These are phyloP conservation scores for Themeda triandra DNA, from an alignment of 176 grass and related monocot genomes.

Conservation along the genomic window DNA sequence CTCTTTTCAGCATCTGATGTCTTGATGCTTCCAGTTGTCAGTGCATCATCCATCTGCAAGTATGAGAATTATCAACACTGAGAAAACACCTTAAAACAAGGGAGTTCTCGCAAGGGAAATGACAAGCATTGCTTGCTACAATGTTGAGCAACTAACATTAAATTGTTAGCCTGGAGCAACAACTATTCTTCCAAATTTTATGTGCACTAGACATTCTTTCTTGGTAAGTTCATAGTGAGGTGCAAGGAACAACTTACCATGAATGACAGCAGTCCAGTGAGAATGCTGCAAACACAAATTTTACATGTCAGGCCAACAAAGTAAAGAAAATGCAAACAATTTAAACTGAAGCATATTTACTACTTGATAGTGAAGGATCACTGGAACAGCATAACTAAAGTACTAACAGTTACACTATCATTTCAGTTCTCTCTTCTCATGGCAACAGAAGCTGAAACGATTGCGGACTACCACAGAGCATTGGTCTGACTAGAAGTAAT, in stretches of 20 bases:
- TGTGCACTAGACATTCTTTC: background rate
- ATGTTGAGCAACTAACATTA: background rate
- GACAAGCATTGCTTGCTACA: background rate
- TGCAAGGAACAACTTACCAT: constrained; percentile 67
- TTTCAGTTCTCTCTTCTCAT: background rate
- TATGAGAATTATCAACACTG: constrained; percentile 3
- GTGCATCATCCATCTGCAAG: constrained; percentile 89
- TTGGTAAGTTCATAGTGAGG: background rate
- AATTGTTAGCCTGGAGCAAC: background rate
- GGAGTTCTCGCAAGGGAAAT: background rate
- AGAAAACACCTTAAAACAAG: background rate
- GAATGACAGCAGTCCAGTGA: constrained; percentile 94
- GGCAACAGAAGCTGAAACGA: background rate
- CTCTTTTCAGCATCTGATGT: constrained; percentile 80
- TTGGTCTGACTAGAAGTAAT: background rate
- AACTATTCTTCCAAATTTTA: background rate
- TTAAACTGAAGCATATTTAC: background rate
- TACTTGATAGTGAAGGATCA: background rate
- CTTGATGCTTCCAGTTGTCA: constrained; percentile 97
- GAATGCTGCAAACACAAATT: constrained; percentile 75
- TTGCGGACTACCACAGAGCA: background rate
- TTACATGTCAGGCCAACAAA: constrained; percentile 29
- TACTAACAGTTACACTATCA: background rate
- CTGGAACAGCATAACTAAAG: background rate
- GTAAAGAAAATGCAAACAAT: background rate